phyloP scores from a whole-genome alignment of 495 filamentous ascomycete species.

The Rhypophila decipiens region DNA sequence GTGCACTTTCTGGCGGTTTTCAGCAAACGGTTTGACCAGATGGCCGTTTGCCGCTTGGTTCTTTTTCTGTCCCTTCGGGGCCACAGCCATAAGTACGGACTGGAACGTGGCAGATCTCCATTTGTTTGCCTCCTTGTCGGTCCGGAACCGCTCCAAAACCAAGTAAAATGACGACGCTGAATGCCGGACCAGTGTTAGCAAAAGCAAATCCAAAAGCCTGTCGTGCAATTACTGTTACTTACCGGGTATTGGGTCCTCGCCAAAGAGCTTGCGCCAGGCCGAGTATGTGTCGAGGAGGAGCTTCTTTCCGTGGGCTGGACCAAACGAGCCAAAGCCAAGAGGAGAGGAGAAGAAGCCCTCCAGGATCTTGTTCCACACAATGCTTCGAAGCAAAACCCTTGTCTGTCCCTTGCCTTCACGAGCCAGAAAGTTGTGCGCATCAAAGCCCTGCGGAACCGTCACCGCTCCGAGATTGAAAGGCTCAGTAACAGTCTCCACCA shows the following conservation, averaged over 20 bases:
- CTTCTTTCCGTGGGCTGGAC: not conserved
- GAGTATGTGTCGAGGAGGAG: constrained; percentile 3
- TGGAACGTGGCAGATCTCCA: constrained; percentile 26
- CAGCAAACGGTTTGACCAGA: not conserved
- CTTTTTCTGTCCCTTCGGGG: not conserved
- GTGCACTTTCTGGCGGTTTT: constrained; percentile 7
- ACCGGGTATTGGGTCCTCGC: not conserved
- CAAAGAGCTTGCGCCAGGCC: constrained; percentile 8
- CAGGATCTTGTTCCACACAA: constrained; percentile 19
- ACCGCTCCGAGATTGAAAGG: constrained; percentile 10
- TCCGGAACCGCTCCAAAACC: constrained; percentile 9
- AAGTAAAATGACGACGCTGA: too few species aligned
- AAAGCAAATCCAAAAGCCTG: too few species aligned
- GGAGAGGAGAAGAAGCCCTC: constrained; percentile 27
- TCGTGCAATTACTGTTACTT: not conserved
- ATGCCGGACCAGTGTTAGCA: too few species aligned
- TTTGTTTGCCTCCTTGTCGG: constrained; percentile 18
- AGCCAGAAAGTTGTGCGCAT: constrained; percentile 14
- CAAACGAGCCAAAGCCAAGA: constrained; percentile 26
- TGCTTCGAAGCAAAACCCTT: constrained; percentile 16
- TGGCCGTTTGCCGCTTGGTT: not conserved
- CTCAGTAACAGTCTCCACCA: constrained; percentile 14
- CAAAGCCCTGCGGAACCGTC: constrained; percentile 6
- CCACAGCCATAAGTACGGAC: constrained; percentile 12
- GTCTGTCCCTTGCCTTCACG: constrained; percentile 7